Conservation (phyloP, 2,329 filamentous ascomycete species). For the Corniculantispora saksenae region DNA sequence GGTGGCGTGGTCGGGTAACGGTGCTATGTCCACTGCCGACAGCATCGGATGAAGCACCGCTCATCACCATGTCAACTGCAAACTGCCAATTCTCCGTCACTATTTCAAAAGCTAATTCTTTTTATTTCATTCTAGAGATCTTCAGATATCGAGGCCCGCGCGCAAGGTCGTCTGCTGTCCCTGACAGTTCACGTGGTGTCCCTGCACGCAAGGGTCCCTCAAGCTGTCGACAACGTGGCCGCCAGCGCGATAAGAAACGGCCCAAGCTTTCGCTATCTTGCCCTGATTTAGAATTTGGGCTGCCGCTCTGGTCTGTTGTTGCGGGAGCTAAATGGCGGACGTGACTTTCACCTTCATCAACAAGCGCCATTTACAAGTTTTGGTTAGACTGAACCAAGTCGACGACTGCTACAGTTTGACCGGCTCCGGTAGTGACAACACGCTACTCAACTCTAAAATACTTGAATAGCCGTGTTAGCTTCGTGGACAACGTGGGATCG, state of each 20-base stretch:
- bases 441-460: not conserved
- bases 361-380: not conserved
- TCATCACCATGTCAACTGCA: not conserved
- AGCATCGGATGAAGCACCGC: conserved; percentile 6
- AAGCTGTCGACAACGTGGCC: not conserved
- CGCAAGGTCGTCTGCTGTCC: not conserved
- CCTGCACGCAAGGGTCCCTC: not conserved
- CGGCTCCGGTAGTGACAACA: not conserved
- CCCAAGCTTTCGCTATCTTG: not conserved
- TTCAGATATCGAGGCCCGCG: not conserved
- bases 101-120: not conserved
- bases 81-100: not conserved
- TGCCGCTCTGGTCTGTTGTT: not conserved
- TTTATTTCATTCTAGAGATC: not conserved
- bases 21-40: not conserved
- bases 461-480: not conserved
- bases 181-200: not conserved
- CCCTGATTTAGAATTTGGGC: not conserved
- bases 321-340: not conserved
- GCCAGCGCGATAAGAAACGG: not conserved
- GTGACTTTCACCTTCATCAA: not conserved
- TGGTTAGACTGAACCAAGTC: not conserved
- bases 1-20: not conserved
- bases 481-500: not conserved
- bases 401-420: not conserved